Evolutionary conservation across 768 basidiomycete species (phyloP).

Genomic region (Tubosaeta brunneosetosa): DNA sequence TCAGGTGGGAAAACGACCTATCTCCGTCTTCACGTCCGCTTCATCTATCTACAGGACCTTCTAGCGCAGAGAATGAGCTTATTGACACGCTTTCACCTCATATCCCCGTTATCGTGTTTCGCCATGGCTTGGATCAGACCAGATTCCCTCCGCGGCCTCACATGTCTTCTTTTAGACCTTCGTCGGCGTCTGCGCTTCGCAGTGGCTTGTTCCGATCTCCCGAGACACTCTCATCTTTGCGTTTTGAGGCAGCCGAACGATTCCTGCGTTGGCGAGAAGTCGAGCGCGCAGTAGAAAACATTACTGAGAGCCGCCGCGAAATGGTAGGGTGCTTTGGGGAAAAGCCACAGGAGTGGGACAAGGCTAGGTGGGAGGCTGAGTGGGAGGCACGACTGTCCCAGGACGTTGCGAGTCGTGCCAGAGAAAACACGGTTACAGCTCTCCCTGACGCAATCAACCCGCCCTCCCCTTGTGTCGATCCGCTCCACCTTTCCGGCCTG

Average conservation of each 20-base stretch:
- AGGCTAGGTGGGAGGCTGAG: conserved; percentile 62
- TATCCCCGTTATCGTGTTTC: conserved; percentile 55
- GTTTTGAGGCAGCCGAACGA: conserved; percentile 62
- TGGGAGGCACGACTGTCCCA: conserved; percentile 58
- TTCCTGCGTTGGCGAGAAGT: conserved; percentile 73
- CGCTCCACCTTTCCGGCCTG: conserved; percentile 62
- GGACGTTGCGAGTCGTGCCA: conserved; percentile 51
- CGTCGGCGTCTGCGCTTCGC: conserved; percentile 48
- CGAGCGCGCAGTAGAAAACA: conserved; percentile 48
- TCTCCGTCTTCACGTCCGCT: neutral
- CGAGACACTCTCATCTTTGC: conserved; percentile 51
- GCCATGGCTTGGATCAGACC: conserved; percentile 34
- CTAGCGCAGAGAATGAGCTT: conserved; percentile 38
- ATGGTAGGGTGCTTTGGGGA: conserved; percentile 16
- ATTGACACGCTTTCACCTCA: conserved; percentile 48
- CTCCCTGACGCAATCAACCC: conserved; percentile 13
- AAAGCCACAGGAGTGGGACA: conserved; percentile 44
- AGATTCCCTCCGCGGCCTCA: conserved; percentile 29
- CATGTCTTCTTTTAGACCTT: conserved; percentile 56
- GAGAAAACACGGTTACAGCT: conserved; percentile 34
- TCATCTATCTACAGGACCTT: conserved; percentile 21
- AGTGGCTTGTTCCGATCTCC: conserved; percentile 61
- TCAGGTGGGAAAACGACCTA: conserved; percentile 35
- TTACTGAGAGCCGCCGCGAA: conserved; percentile 32
- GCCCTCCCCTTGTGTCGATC: conserved; percentile 45